These are phyloP conservation scores for sunflower (Helianthus annuus) DNA, from an alignment of 129 eudicot species.

Conservation along the genomic window HanXRQr2.0-SUNRISE NC_035440.2:16998427-16998926, in stretches of 20 bases:
- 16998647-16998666: constrained; percentile 79
- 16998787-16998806: constrained; percentile 67
- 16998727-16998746: constrained; percentile 77
- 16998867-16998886: constrained; percentile 88
- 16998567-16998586: constrained; percentile 83
- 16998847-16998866: constrained; percentile 71
- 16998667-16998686: constrained; percentile 75
- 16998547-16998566: constrained; percentile 22
- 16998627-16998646: constrained; percentile 74
- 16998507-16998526: background rate
- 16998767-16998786: constrained; percentile 63
- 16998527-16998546: background rate
- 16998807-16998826: constrained; percentile 88
- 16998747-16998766: constrained; percentile 91
- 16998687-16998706: constrained; percentile 75
- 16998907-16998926: background rate
- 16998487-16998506: background rate
- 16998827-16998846: constrained; percentile 58
- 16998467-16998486: background rate
- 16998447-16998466: background rate
- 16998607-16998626: constrained; percentile 60
- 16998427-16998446: background rate
- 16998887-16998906: constrained; percentile 84
- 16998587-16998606: constrained; percentile 72
- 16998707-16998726: constrained; percentile 55